Percentiles rank a stretch among this genome's conserved stretches.
Conservation (phyloP, 176 grass and related monocot genomes). For the Tillandsia leiboldiana region DNA sequence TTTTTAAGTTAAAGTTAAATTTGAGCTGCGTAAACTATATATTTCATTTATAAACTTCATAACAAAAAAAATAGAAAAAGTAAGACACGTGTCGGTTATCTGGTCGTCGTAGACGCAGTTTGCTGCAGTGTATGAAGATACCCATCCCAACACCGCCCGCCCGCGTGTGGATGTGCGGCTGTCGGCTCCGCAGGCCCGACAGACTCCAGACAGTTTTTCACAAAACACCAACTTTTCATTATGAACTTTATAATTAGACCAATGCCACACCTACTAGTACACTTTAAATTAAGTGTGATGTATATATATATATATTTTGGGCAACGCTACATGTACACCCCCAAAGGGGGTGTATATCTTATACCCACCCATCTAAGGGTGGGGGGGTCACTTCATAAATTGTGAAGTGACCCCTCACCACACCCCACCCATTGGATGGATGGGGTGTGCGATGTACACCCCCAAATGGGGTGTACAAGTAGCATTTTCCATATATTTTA, state of each 20-base stretch:
- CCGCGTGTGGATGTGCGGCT: constrained; percentile 16
- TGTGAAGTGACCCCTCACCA: too few species aligned
- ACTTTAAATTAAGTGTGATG: not conserved
- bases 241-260: constrained; percentile 12
- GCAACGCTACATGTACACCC: too few species aligned
- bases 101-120: not conserved
- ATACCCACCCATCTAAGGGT: too few species aligned
- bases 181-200: constrained; percentile 40
- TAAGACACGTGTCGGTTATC: not conserved
- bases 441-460: too few species aligned
- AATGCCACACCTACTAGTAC: not conserved
- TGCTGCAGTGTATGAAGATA: constrained; percentile 13
- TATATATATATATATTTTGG: not conserved
- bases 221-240: not conserved
- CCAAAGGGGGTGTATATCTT: too few species aligned
- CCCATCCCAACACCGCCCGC: constrained; percentile 37
- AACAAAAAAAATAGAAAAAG: not conserved
- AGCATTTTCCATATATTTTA: too few species aligned
- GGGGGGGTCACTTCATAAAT: too few species aligned
- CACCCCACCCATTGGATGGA: too few species aligned
- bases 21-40: not conserved
- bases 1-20: not conserved
- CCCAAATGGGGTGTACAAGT: too few species aligned
- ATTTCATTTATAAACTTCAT: not conserved
- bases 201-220: not conserved